phyloP scores from a whole-genome alignment of 2,329 filamentous ascomycete genomes.

The Aspergillus luchuensis region DNA sequence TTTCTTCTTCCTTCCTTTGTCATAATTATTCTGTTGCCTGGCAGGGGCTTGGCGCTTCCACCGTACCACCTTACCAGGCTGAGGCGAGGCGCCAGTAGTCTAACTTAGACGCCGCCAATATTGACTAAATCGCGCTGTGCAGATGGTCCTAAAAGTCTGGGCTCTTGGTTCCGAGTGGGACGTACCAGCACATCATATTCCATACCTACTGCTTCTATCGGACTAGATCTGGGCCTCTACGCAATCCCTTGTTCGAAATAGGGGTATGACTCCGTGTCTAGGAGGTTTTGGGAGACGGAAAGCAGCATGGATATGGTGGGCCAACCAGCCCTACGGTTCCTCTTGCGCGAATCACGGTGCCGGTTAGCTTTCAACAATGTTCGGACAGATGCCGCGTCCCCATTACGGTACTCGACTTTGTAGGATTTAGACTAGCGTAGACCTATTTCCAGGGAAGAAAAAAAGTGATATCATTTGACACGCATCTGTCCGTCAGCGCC shows the following conservation, averaged over 20 bases:
- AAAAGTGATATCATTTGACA: constrained; percentile 5
- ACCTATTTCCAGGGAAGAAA: background rate
- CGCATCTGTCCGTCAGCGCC: background rate
- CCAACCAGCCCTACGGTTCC: constrained; percentile 2
- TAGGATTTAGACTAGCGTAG: background rate
- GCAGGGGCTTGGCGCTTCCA: background rate
- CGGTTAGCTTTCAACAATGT: background rate
- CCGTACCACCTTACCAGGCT: background rate
- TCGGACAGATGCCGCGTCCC: background rate
- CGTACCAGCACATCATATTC: background rate
- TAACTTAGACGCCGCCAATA: background rate
- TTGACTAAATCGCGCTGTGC: background rate
- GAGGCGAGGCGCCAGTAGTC: background rate
- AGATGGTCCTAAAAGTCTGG: background rate
- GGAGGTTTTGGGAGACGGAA: background rate
- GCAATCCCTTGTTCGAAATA: background rate
- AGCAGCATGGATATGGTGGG: background rate
- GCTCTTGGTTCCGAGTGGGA: background rate
- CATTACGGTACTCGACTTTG: background rate
- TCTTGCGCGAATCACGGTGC: background rate
- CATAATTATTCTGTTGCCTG: constrained; percentile 11
- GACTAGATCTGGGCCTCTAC: background rate
- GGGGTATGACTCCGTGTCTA: background rate
- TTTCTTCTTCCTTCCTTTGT: background rate
- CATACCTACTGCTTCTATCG: background rate